Percentiles rank a stretch among this genome's conserved stretches.
These are phyloP conservation scores for carrot (Daucus carota) DNA, from an alignment of 129 eudicot species.

Conservation along the genomic window DH1_v3.0 NC_030388.2:30636001-30636500, in stretches of 20 bases:
- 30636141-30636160: not conserved
- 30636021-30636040: too few species aligned
- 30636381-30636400: too few species aligned
- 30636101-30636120: not conserved
- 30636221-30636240: conserved; percentile 1
- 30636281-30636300: not conserved
- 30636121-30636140: not conserved
- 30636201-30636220: not conserved
- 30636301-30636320: not conserved
- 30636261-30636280: not conserved
- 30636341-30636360: too few species aligned
- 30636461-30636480: too few species aligned
- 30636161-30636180: not conserved
- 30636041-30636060: not conserved
- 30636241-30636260: not conserved
- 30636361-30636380: too few species aligned
- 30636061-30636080: not conserved
- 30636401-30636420: too few species aligned
- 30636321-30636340: too few species aligned
- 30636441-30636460: too few species aligned
- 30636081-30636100: not conserved
- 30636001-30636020: not conserved
- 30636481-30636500: too few species aligned
- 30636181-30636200: not conserved
- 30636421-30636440: too few species aligned